phyloP scores from a whole-genome alignment of 345 rosid genomes.

The Hibiscus tridactylites region DNA sequence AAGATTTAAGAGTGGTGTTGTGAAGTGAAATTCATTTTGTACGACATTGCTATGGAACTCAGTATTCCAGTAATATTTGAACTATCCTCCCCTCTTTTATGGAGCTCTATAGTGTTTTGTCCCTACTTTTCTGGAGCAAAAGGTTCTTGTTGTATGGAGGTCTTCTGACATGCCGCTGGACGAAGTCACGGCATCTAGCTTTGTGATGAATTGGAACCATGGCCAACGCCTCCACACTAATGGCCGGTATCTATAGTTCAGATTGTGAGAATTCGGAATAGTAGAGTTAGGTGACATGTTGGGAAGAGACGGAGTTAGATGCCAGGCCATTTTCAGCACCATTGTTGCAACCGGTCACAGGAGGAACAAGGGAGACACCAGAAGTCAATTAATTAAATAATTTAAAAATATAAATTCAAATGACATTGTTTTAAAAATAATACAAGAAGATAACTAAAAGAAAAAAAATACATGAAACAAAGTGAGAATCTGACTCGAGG shows the following conservation, averaged over 20 bases:
- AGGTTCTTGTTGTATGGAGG: not conserved
- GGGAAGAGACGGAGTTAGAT: conserved; percentile 6
- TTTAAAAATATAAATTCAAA: no score
- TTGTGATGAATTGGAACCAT: conserved; percentile 19
- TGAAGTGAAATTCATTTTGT: not conserved
- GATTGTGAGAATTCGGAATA: no score
- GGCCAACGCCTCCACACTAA: conserved; percentile 19
- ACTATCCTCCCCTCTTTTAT: not conserved
- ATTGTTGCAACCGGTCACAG: not conserved
- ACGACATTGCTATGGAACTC: not conserved
- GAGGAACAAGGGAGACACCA: conserved; percentile 5
- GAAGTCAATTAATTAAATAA: not conserved
- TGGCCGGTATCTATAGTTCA: no score
- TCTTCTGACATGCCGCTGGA: conserved; percentile 18
- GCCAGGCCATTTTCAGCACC: not conserved
- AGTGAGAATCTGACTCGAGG: no score
- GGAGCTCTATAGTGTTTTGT: no score
- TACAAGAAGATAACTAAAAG: no score
- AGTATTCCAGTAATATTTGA: not conserved
- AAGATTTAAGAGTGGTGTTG: not conserved
- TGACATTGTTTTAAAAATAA: no score
- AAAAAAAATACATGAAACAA: no score
- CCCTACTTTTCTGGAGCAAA: no score
- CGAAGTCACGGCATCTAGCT: conserved; percentile 15
- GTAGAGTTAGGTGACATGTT: no score